A percentile compares a stretch with the other conserved stretches of the same genome.
Conservation (phyloP, 768 basidiomycete species). For the Suillus cothurnatus region DNA sequence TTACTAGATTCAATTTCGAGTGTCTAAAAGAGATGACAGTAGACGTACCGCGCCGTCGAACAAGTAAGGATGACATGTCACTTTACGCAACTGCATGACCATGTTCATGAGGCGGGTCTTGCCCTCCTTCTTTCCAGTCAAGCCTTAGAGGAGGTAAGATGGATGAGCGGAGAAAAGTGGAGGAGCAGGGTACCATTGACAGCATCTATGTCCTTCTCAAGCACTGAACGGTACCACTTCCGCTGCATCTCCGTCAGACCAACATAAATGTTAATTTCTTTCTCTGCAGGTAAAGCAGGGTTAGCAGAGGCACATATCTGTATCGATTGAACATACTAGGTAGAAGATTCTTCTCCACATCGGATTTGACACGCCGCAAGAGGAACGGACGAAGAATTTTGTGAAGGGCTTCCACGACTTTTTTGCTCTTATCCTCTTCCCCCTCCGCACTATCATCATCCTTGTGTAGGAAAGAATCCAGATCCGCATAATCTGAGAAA, state of each 20-base stretch:
- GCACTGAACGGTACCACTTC: constrained; percentile 94
- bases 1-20: not conserved
- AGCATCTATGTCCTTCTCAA: constrained; percentile 98
- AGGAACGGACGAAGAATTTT: constrained; percentile 96
- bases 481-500: constrained; percentile 86
- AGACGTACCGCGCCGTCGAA: constrained; percentile 84
- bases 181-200: constrained; percentile 72
- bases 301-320: not conserved
- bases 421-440: constrained; percentile 86
- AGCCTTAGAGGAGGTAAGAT: constrained; percentile 45
- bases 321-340: constrained; percentile 56
- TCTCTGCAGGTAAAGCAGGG: constrained; percentile 53
- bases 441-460: constrained; percentile 66
- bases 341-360: constrained; percentile 94
- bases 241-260: constrained; percentile 97
- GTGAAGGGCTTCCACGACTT: constrained; percentile 95
- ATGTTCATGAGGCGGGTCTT: constrained; percentile 98
- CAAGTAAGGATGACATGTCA: constrained; percentile 88
- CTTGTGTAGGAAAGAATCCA: constrained; percentile 94
- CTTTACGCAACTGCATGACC: constrained; percentile 97
- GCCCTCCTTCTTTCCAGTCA: constrained; percentile 97
- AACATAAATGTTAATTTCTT: constrained; percentile 98
- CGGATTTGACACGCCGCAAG: constrained; percentile 89
- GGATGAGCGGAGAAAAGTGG: not conserved
- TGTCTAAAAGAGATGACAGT: not conserved